Evolutionary conservation across 805 yeast genomes (phyloP).

Genomic region (Suhomyces prunicola): DNA sequence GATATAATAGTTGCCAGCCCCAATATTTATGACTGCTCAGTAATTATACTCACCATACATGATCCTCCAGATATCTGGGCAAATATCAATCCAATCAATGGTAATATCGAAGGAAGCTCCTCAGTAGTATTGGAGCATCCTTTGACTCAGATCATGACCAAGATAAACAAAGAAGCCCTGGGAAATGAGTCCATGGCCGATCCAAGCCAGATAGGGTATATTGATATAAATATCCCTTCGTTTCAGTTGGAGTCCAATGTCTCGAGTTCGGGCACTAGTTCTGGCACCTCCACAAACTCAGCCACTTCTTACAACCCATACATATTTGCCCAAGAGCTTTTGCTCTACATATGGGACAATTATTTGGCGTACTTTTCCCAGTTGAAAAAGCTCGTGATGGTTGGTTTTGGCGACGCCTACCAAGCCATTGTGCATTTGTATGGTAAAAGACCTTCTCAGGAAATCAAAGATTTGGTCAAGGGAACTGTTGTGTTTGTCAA

Average conservation of each 20-base stretch:
- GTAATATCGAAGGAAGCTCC: conserved; percentile 67
- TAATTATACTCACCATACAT: conserved; percentile 70
- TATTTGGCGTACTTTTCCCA: conserved; percentile 69
- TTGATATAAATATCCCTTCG: conserved; percentile 81
- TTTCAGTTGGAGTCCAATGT: conserved; percentile 28
- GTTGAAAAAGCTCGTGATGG: conserved; percentile 66
- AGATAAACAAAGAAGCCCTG: conserved; percentile 41
- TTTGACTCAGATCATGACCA: conserved; percentile 53
- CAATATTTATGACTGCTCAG: conserved; percentile 58
- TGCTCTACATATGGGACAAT: conserved; percentile 87
- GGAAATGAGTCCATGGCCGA: conserved; percentile 11
- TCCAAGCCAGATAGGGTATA: conserved; percentile 54
- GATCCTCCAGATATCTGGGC: conserved; percentile 96
- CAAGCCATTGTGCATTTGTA: conserved; percentile 81
- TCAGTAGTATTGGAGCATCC: conserved; percentile 78
- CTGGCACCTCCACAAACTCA: conserved; percentile 7
- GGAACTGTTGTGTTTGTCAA: conserved; percentile 72
- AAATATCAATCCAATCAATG: conserved; percentile 72
- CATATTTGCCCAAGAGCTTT: conserved; percentile 70
- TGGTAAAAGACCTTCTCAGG: conserved; percentile 67
- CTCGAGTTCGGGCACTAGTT: conserved; percentile 9
- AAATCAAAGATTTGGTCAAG: conserved; percentile 56
- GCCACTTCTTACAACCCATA: conserved; percentile 50
- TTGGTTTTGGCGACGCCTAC: conserved; percentile 89
- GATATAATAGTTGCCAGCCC: conserved; percentile 73